Evolutionary conservation across 805 yeast species (phyloP).

Genomic region (Yarrowia osloensis): DNA sequence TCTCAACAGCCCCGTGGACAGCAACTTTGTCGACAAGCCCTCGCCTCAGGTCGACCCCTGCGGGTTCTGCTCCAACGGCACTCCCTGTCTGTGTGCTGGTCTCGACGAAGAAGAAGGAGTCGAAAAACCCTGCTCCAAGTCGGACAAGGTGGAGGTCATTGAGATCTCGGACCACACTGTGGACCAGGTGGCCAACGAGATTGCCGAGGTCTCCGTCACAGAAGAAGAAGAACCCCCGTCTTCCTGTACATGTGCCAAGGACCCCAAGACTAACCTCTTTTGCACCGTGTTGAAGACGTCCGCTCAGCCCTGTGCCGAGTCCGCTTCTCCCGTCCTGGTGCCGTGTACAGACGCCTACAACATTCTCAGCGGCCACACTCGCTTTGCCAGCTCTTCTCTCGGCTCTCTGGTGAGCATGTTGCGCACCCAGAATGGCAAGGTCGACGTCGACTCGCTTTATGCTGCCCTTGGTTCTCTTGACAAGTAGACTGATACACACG

Average conservation of each 20-base stretch:
- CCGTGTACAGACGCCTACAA: conserved; percentile 86
- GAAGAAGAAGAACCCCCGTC: background rate
- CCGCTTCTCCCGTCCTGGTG: conserved; percentile 48
- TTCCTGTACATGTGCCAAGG: conserved; percentile 41
- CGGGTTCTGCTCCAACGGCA: conserved; percentile 87
- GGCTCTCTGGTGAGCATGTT: conserved; percentile 7
- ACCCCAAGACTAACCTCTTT: conserved; percentile 81
- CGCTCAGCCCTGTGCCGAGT: conserved; percentile 33
- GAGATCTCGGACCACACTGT: background rate
- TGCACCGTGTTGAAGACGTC: conserved; percentile 52
- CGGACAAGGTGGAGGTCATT: background rate
- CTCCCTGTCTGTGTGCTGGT: conserved; percentile 84
- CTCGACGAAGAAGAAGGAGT: background rate
- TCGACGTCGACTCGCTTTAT: conserved; percentile 12
- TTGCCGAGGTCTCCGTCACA: conserved; percentile 5
- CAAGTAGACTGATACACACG: background rate
- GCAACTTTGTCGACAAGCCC: conserved; percentile 11
- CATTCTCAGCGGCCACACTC: conserved; percentile 67
- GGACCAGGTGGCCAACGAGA: conserved; percentile 10
- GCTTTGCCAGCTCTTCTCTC: background rate
- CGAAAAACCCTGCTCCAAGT: background rate
- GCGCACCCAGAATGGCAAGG: background rate
- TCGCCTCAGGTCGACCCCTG: conserved; percentile 57
- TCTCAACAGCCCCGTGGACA: conserved; percentile 15
- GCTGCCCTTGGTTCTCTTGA: conserved; percentile 26